These are phyloP conservation scores for Bryoglossum gracile DNA, from an alignment of 495 filamentous ascomycete species.

Conservation along the genomic window DNA sequence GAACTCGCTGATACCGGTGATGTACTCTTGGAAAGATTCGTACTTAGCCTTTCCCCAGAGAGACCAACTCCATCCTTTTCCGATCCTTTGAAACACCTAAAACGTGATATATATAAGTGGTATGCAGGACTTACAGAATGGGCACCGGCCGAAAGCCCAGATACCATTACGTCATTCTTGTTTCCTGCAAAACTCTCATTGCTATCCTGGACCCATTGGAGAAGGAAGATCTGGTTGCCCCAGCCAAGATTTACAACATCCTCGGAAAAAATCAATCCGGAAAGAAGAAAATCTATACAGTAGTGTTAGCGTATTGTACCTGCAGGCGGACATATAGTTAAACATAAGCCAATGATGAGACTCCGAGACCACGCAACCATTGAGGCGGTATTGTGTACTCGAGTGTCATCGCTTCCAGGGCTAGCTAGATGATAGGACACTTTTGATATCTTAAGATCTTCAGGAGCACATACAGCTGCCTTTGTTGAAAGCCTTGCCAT, in stretches of 20 bases:
- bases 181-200: constrained; percentile 56
- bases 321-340: constrained; percentile 39
- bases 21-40: constrained; percentile 42
- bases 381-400: constrained; percentile 19
- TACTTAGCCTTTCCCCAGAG: too few species aligned
- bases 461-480: constrained; percentile 29
- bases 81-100: too few species aligned
- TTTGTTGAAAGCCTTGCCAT: constrained; percentile 46
- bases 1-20: constrained; percentile 34
- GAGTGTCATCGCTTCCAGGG: too few species aligned
- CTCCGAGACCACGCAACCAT: constrained; percentile 43
- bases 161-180: constrained; percentile 51
- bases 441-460: too few species aligned
- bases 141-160: constrained; percentile 60
- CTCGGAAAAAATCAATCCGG: constrained; percentile 42
- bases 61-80: too few species aligned
- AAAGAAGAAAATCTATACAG: constrained; percentile 39
- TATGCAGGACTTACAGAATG: constrained; percentile 22
- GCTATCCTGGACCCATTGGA: constrained; percentile 60
- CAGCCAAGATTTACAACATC: constrained; percentile 57
- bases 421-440: too few species aligned
- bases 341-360: constrained; percentile 53
- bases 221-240: constrained; percentile 54
- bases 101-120: too few species aligned
- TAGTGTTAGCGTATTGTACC: neutral